Base-by-base conservation (phyloP, 2,329 filamentous ascomycete genomes). In the Hymenoscyphus albidus region DNA sequence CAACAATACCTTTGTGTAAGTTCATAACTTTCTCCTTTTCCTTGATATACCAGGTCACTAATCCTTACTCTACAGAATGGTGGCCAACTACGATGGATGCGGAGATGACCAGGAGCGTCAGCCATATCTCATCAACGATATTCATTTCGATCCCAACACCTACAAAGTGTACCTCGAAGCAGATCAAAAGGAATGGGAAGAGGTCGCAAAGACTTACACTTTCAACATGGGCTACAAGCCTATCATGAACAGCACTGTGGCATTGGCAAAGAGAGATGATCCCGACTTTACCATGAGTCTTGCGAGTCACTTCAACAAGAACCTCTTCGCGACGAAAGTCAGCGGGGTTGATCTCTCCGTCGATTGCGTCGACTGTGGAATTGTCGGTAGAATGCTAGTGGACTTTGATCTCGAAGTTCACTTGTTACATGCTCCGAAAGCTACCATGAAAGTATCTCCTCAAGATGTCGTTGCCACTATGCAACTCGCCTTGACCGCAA, bases 281-380 rank as follows among this genome's bases (percentile, higher is more conserved):
- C 58, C 42, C 12, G 58, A 60, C 32, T 60, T 60, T 16, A 42
- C 42, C 14, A 60, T 60, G 58, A 60, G 58, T 60, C 58, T 60
- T 16, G 58, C 58, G 3, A 60, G 39, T 44, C 54, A n/a, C 42
- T 60, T 60, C 40, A 60, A 60, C 58, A 51, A 27, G n/a, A 60
- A 60, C 27, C 58, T 60, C 5, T 60, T 60, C 48, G 35, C 58
- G n/a, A 60, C 58, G 1, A 42, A 44, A 14, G 14, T 60, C 18
- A 51, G 42, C n/a, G 58, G 42, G 2, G 42, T 60, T 48, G 58
- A 60, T 18, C 42, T 60, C 12, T 60, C 40, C 5, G 58, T 48
- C 48, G 58, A 60, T 48, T 60, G 58, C 48, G 58, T 60, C n/a
- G 13, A 60, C 14, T 60, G 58, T 51, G 58, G 58, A 27, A 60